Evolutionary conservation across 108 stramenopile genomes (phyloP).

Genomic region (Pseudonitzschia pungens): DNA sequence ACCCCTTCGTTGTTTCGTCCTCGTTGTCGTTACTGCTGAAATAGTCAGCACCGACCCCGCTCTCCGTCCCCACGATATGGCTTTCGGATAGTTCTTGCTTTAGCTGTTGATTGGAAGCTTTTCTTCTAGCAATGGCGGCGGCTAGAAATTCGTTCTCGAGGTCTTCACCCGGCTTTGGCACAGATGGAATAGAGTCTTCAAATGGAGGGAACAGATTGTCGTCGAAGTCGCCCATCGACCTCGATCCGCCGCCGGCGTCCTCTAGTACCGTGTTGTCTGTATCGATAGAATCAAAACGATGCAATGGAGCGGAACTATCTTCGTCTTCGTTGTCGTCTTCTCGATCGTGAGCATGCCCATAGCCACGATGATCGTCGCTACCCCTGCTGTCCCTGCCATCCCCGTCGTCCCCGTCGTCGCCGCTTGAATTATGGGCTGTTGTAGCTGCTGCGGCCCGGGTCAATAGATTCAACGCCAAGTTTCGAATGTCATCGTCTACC

Average conservation of each 20-base stretch:
- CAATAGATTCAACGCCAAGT: background rate
- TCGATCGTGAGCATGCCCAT: background rate
- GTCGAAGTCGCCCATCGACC: background rate
- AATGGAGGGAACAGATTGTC: background rate
- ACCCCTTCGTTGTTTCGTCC: background rate
- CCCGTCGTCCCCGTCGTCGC: background rate
- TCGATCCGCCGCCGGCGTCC: background rate
- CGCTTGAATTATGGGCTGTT: background rate
- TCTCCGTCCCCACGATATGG: background rate
- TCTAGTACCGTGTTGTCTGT: background rate
- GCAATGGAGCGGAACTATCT: background rate
- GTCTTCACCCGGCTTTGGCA: background rate
- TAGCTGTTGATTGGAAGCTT: background rate
- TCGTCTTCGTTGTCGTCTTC: background rate
- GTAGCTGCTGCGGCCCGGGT: background rate
- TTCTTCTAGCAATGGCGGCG: background rate
- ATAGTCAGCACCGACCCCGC: background rate
- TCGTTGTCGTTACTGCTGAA: background rate
- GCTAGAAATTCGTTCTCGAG: background rate
- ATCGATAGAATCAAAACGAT: background rate
- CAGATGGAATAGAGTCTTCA: background rate
- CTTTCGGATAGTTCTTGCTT: background rate
- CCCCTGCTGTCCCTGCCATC: background rate
- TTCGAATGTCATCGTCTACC: background rate
- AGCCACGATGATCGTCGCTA: background rate